phyloP scores from a whole-genome alignment of 768 basidiomycete genomes.

The Psilocybe cyanescens region DNA sequence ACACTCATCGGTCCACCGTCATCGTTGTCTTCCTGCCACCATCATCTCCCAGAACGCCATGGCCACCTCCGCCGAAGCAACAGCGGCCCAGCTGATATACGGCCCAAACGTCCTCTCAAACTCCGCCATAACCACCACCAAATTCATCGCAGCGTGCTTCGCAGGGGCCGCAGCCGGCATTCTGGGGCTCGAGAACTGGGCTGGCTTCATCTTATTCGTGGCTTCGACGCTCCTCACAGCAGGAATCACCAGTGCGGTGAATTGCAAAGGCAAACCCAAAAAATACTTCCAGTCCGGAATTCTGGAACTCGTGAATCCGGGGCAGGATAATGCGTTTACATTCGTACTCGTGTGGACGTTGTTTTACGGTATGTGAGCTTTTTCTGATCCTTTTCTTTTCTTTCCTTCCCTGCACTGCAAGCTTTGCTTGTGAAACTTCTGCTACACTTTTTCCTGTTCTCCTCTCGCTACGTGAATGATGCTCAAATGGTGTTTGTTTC shows the following conservation, averaged over 20 bases:
- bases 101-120: conserved; percentile 70
- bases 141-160: conserved; percentile 84
- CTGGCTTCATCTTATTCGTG: conserved; percentile 81
- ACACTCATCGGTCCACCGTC: background rate
- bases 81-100: conserved; percentile 63
- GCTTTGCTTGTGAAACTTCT: background rate
- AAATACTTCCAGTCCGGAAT: conserved; percentile 66
- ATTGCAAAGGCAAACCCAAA: conserved; percentile 67
- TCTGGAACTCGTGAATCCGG: conserved; percentile 76
- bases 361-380: conserved; percentile 73
- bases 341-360: conserved; percentile 95
- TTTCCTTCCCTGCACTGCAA: background rate
- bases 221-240: conserved; percentile 70
- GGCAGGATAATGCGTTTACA: conserved; percentile 89
- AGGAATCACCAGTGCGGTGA: conserved; percentile 64
- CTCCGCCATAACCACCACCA: conserved; percentile 62
- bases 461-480: no score
- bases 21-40: background rate
- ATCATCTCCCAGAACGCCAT: conserved; percentile 28
- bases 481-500: background rate
- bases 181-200: conserved; percentile 84
- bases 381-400: background rate
- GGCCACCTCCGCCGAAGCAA: conserved; percentile 52
- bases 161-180: conserved; percentile 89
- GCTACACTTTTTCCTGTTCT: background rate